Conservation (phyloP, 2,329 filamentous ascomycete species). For the Elsinoe fawcettii region DNA sequence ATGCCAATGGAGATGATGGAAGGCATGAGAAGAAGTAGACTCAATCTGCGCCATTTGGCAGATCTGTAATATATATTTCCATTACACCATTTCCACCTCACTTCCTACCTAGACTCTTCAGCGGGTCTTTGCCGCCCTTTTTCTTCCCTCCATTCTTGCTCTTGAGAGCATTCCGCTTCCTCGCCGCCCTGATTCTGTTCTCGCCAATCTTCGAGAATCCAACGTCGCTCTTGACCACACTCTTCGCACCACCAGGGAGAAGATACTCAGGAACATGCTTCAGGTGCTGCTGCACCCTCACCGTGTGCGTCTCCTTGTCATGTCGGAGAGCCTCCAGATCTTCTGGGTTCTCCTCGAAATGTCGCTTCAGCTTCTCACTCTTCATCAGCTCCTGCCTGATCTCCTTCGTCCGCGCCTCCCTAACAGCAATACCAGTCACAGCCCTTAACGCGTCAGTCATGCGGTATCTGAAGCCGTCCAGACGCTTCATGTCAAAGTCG, state of each 20-base stretch:
- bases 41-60: neutral
- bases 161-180: conserved; percentile 37
- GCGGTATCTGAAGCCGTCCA: conserved; percentile 90
- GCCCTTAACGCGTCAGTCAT: conserved; percentile 86
- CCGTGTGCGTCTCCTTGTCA: conserved; percentile 77
- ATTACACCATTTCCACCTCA: conserved; percentile 15
- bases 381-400: conserved; percentile 84
- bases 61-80: neutral
- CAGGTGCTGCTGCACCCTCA: conserved; percentile 77
- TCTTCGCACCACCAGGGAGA: conserved; percentile 65
- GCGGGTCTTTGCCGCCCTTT: conserved; percentile 66
- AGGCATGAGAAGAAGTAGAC: conserved; percentile 26
- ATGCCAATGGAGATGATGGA: conserved; percentile 31
- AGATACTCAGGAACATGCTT: conserved; percentile 94
- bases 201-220: conserved; percentile 48
- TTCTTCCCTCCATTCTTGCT: conserved; percentile 38
- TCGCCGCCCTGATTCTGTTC: conserved; percentile 42
- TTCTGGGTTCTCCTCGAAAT: conserved; percentile 94
- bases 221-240: conserved; percentile 56
- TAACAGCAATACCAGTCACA: conserved; percentile 81
- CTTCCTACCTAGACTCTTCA: conserved; percentile 64
- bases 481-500: conserved; percentile 86
- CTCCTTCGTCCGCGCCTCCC: conserved; percentile 82
- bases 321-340: conserved; percentile 83
- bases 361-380: conserved; percentile 85